phyloP scores from a whole-genome alignment of 2,329 filamentous ascomycete species.

The Cercospora sp. region DNA sequence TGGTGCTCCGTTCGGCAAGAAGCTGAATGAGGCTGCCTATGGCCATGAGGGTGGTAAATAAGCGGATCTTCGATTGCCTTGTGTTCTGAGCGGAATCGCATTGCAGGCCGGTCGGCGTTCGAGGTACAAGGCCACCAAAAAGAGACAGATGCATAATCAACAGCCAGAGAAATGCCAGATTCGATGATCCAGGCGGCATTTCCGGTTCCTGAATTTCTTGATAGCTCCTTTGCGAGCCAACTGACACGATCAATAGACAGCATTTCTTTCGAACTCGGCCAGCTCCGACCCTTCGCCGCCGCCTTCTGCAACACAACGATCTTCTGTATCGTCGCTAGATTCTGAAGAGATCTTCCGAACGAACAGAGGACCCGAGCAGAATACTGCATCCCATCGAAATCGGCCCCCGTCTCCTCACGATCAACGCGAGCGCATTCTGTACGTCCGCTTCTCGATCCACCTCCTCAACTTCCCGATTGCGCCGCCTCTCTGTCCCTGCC shows the following conservation, averaged over 20 bases:
- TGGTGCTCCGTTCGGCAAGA: conserved; percentile 29
- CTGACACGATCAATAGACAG: background rate
- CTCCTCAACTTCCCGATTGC: conserved; percentile 17
- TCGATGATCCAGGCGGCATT: background rate
- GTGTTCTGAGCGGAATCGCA: background rate
- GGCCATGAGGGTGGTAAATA: conserved; percentile 41
- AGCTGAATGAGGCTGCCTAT: conserved; percentile 37
- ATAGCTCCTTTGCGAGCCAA: background rate
- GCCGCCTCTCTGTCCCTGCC: conserved; percentile 9
- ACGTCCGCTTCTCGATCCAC: conserved; percentile 15
- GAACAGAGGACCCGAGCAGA: background rate
- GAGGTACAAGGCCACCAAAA: background rate
- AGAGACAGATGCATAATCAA: conserved; percentile 6
- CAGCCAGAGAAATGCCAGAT: conserved; percentile 7
- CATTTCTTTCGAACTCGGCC: background rate
- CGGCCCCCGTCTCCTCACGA: background rate
- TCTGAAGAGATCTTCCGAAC: background rate
- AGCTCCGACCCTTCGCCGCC: background rate
- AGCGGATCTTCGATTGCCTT: background rate
- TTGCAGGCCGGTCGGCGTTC: background rate
- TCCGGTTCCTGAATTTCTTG: background rate
- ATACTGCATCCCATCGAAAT: background rate
- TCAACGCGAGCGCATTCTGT: background rate
- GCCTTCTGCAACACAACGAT: background rate
- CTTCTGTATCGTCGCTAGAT: background rate